Evolutionary conservation across 2,329 filamentous ascomycete species (phyloP).

Genomic region (Furcasterigmium furcatum): DNA sequence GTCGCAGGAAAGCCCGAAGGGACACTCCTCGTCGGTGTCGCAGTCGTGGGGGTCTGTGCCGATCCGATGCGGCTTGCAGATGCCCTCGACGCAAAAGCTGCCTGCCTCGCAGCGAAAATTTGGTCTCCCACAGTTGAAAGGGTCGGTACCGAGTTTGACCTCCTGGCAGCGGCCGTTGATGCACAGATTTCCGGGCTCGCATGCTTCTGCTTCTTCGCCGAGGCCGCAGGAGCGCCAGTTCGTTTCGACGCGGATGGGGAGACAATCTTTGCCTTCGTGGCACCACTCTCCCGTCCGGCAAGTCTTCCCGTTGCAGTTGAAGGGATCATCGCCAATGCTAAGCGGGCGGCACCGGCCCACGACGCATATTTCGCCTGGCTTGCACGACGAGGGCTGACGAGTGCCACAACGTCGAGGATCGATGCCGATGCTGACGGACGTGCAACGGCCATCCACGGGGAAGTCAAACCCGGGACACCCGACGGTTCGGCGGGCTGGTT

Average conservation of each 20-base stretch:
- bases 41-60: background rate
- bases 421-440: background rate
- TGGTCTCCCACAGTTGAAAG: background rate
- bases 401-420: background rate
- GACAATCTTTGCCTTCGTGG: background rate
- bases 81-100: background rate
- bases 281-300: background rate
- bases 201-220: background rate
- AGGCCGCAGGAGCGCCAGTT: background rate
- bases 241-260: background rate
- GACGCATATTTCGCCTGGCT: background rate
- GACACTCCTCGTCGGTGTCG: background rate
- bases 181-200: background rate
- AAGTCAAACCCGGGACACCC: background rate
- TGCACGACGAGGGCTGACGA: background rate
- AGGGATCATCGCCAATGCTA: background rate
- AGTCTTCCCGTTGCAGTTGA: background rate
- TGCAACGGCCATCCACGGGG: background rate
- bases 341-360: background rate
- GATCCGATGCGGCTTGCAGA: background rate
- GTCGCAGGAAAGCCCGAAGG: background rate
- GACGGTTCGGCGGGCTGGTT: too few relatives aligned
- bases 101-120: background rate
- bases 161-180: background rate
- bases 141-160: background rate